Percentiles rank a stretch among this genome's conserved stretches.
These are phyloP conservation scores for Begonia fuchsioides DNA, from an alignment of 306 rosid genomes.

Conservation along the genomic window DNA sequence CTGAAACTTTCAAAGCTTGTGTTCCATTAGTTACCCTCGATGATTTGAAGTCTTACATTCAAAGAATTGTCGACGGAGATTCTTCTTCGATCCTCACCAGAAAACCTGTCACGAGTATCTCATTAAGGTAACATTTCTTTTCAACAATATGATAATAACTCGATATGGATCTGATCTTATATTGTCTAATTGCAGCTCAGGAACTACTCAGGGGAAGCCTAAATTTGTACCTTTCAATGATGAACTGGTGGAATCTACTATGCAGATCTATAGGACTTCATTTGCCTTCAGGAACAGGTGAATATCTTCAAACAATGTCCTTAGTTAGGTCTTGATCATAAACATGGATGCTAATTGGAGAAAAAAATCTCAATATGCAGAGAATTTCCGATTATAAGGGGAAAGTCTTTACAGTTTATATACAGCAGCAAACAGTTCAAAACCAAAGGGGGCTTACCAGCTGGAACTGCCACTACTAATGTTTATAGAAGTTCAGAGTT, in stretches of 20 bases:
- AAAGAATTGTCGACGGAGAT: slow-evolving; percentile 60
- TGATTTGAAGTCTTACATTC: slow-evolving; percentile 61
- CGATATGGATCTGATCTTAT: no score
- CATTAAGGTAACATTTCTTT: slow-evolving; percentile 36
- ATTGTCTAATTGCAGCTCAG: slow-evolving; percentile 49
- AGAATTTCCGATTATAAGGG: slow-evolving; percentile 54
- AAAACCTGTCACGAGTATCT: slow-evolving; percentile 61
- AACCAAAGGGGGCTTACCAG: slow-evolving; percentile 53
- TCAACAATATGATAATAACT: no score
- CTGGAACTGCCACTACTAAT: slow-evolving; percentile 79
- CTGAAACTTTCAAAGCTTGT: slow-evolving; percentile 55
- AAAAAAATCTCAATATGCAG: slow-evolving; percentile 16
- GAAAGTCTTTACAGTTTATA: slow-evolving; percentile 63
- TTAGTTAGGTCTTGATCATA: no score
- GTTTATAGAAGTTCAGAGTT: slow-evolving; percentile 26
- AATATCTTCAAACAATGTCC: neutral
- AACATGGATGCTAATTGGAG: no score
- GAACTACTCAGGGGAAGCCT: slow-evolving; percentile 81
- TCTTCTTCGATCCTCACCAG: slow-evolving; percentile 52
- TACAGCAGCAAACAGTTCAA: slow-evolving; percentile 68
- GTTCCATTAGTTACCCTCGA: slow-evolving; percentile 63
- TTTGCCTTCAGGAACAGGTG: slow-evolving; percentile 84
- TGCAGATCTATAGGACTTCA: slow-evolving; percentile 62
- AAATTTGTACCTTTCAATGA: slow-evolving; percentile 78
- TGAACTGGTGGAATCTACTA: slow-evolving; percentile 54